Evolutionary conservation across 352 stramenopile genomes (phyloP), one percentile per base, ranked within the genome.

Genomic region (Pythium phragmiticola): DNA sequence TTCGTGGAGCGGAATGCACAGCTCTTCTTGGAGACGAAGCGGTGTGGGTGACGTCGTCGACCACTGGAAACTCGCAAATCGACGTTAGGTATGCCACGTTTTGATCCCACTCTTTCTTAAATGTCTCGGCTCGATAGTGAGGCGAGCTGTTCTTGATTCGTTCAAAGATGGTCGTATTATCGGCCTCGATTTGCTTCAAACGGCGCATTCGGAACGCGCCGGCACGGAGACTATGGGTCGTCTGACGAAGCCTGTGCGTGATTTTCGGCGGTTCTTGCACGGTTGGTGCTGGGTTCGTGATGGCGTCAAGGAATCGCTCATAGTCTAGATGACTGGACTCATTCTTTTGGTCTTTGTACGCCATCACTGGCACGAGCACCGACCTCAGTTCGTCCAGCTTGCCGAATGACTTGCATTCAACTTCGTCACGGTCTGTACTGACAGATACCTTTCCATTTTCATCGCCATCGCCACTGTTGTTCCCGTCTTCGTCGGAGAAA

Each of bases 1-100:
- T 69, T 3, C 63, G 48, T 16, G 33, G 11, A 39, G 50, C 42
- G n/a, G 34, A 60, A n/a, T 63, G 51, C 9, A 11, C 7, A 13
- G 28, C 54, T 30, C 36, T 42, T 23, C 54, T 56, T 4, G 56
- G 28, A n/a, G 36, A 41, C 66, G 23, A 26, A 8, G 39, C 39
- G 26, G 11, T n/a, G 60, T 67, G 60, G 4, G 57, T 14, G 2
- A 48, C 23, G 12, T 77, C 70, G 2, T 61, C 55, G 0, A 73
- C 50, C 14, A 87, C 41, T 0, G 77, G 84, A 54, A 87, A 90
- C 60, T 83, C 78, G 50, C 75, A 87, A 49, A 91, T 91, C 9
- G 84, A 87, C 19, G 77, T 74, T 33, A 93, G 63, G 36, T 90
- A 93, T 26, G 82, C 78, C 19, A 87, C 55, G 65, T 89, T 91